Conservation (phyloP, 305 asterid species). For the Salvia sclarea region DNA sequence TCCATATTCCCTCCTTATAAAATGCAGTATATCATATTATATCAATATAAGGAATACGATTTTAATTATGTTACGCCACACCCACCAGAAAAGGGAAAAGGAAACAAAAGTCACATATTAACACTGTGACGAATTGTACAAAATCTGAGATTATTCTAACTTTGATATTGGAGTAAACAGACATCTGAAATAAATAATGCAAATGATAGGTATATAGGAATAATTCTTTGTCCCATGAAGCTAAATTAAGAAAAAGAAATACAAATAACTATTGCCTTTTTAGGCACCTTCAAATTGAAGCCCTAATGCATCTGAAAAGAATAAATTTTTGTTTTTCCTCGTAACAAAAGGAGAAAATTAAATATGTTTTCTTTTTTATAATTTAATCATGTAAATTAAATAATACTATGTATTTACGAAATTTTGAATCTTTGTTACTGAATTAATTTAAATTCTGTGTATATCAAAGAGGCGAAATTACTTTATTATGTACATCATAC, state of each 20-base stretch:
- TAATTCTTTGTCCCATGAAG: slow-evolving; percentile 17
- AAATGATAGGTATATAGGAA: slow-evolving; percentile 19
- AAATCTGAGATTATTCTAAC: slow-evolving; percentile 17
- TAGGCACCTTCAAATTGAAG: neutral
- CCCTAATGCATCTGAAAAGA: slow-evolving; percentile 10
- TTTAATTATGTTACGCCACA: no score
- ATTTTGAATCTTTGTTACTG: no score
- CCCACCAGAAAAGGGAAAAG: neutral
- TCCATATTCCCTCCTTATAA: no score
- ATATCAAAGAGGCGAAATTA: no score
- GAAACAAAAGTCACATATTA: neutral
- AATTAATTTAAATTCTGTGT: no score
- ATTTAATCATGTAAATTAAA: no score
- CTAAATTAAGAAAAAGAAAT: neutral
- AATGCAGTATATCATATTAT: neutral
- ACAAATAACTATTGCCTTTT: neutral
- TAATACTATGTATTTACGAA: no score
- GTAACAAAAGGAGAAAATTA: no score
- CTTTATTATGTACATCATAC: no score
- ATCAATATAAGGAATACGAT: neutral
- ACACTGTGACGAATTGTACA: neutral
- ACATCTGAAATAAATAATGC: neutral
- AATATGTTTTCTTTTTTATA: no score
- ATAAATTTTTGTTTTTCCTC: neutral
- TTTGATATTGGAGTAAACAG: neutral